Evolutionary conservation across 495 filamentous ascomycete genomes (phyloP).

Genomic region (Platismatia glauca): DNA sequence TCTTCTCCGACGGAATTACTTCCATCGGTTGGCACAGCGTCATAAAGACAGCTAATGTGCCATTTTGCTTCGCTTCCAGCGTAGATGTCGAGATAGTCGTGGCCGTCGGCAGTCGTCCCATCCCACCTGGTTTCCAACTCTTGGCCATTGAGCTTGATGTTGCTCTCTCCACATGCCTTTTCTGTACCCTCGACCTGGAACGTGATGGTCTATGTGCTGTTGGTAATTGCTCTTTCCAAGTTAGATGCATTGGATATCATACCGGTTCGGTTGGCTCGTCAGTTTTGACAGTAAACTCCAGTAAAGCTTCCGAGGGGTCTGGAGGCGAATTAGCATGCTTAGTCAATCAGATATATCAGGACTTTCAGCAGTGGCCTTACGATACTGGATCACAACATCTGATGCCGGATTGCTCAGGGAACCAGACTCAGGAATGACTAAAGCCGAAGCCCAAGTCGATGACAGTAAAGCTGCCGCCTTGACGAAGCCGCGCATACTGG

Average conservation of each 20-base stretch:
- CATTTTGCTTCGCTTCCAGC: conserved; percentile 34
- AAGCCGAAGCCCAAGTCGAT: conserved; percentile 13
- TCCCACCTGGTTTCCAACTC: conserved; percentile 28
- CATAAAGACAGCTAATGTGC: conserved; percentile 38
- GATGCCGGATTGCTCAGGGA: conserved; percentile 6
- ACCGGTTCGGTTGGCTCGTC: conserved; percentile 16
- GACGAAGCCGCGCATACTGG: conserved; percentile 22
- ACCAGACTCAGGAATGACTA: conserved; percentile 19
- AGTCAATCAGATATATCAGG: not conserved
- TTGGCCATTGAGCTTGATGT: conserved; percentile 33
- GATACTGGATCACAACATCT: conserved; percentile 16
- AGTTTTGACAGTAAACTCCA: conserved; percentile 11
- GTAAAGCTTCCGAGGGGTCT: conserved; percentile 15
- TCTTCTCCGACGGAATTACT: conserved; percentile 27
- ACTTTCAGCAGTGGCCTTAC: conserved; percentile 4
- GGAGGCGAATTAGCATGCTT: conserved; percentile 8
- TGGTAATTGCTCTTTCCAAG: conserved; percentile 10
- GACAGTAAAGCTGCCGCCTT: conserved; percentile 27
- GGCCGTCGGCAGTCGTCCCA: conserved; percentile 29
- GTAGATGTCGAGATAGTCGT: conserved; percentile 28
- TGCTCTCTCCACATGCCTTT: conserved; percentile 29
- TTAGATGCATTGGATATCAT: conserved; percentile 5
- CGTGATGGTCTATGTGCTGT: conserved; percentile 24
- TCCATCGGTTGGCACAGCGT: conserved; percentile 21
- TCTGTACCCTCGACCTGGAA: conserved; percentile 25